Base-by-base conservation (phyloP, 176 grass and related monocot species). In the maize (Zea mays) region DNA sequence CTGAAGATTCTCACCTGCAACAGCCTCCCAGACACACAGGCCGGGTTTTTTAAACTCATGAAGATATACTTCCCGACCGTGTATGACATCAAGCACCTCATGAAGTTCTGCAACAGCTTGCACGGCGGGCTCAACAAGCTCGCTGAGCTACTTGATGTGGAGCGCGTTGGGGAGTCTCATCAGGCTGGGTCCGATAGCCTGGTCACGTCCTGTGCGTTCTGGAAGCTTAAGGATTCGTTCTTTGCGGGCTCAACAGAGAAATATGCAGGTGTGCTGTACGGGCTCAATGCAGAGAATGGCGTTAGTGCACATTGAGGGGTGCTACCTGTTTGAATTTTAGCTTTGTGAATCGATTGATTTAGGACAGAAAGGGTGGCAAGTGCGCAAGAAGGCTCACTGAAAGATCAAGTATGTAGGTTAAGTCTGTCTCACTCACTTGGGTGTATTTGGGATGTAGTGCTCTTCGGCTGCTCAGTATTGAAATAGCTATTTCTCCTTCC, bases 41-140 rank as follows among this genome's bases (percentile, higher is more conserved):
- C 85, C 0, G 81, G 87, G 0, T 98, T 98, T 87, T 98, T 98
- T 36, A 84, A 84, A 62, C 65, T 98, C 8, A 94, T 98, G 64
- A 94, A 92, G 80, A 90, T 98, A 15, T 98, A 94, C 47, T 98
- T 98, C 83, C 95, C 95, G 0, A 90, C 86, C 0, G 87, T 98
- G 16, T 98, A 94, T 9, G 95, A 98, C 81, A 85, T 98, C 57
- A 98, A 98, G 57, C 95, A 98, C n/a, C 85, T 98, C 5, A 98
- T 98, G 91, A 98, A 90, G 69, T 98, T 98, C 71, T 98, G 95
- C 87, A 98, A 98, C 74, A 98, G 91, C 74, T 83, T 98, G 63
- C 95, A 98, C 49, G 95, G 95, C 0, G 95, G 95, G n/a, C 83
- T 98, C 35, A 94, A 98, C 81, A 98, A 94, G 81, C 89, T 98